Evolutionary conservation across 768 basidiomycete genomes (phyloP).

Genomic region (Boletus speciosus): DNA sequence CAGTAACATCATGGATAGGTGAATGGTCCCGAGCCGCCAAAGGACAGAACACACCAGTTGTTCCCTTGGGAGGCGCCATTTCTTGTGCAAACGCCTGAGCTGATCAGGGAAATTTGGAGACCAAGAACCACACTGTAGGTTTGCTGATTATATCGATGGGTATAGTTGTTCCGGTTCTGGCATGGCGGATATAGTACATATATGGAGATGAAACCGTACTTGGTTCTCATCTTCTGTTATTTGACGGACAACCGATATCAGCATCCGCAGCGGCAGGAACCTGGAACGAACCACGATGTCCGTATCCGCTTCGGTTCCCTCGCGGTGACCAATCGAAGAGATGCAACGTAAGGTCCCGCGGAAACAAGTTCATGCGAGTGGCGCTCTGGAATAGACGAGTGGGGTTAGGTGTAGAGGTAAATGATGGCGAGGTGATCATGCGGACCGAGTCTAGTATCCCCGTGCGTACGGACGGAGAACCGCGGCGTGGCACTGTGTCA

Average conservation of each 20-base stretch:
- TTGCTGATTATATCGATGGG: conserved; percentile 12
- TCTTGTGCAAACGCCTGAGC: background rate
- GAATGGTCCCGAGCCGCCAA: background rate
- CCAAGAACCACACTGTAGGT: background rate
- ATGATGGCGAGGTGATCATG: conserved; percentile 8
- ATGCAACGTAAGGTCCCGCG: background rate
- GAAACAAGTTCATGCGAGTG: background rate
- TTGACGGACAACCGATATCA: background rate
- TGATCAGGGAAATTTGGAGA: conserved; percentile 1
- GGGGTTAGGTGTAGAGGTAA: background rate
- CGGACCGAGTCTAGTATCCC: background rate
- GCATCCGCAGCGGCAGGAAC: background rate
- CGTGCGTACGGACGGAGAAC: background rate
- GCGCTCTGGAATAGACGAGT: conserved; percentile 2
- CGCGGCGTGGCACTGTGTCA: background rate
- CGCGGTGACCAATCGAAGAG: background rate
- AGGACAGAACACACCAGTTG: conserved; percentile 35
- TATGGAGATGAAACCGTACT: background rate
- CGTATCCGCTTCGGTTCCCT: background rate
- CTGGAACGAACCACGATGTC: background rate
- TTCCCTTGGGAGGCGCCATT: conserved; percentile 40
- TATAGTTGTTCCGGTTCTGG: background rate
- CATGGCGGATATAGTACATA: conserved; percentile 2
- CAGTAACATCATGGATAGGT: background rate
- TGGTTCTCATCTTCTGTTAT: background rate